Evolutionary conservation across 768 basidiomycete genomes (phyloP), one percentile per base, ranked within the genome.

Genomic region (Suillus sp.): DNA sequence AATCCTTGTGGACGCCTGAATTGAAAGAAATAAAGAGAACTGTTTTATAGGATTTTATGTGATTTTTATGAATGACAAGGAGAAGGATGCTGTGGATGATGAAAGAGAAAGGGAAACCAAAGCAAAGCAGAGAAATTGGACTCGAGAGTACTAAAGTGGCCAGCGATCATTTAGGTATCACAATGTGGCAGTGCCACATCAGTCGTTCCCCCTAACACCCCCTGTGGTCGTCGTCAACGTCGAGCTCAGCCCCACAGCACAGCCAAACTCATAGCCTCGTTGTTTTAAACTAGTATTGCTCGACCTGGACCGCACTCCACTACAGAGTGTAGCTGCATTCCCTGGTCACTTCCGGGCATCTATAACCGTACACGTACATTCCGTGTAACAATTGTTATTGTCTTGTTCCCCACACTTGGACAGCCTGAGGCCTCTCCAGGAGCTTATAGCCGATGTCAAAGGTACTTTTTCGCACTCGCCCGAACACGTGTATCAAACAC

Each of bases 401-500:
- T 55, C 22, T 35, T 56, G 35, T 56, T 56, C 54, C 54, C 54
- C 35, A 37, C 35, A n/a, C n/a, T 22, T 22, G 34, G 47, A 27
- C 25, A 48, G 47, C 47, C 14, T 25, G 14, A 27, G 47, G 54
- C 18, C 16, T 5, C 22, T 22, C 50, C 42, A n/a, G 10, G 20
- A n/a, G 30, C 30, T 30, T 32, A 30, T 18, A 9, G 50, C 53
- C 11, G 8, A 25, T 56, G 38, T 68, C 68, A 88, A 69, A 99
- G 78, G 75, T 93, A 79, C 79, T 90, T 92, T 78, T 89, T 92
- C 59, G 96, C 97, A 77, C 90, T 91, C 22, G 89, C 87, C 64
- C 93, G 82, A 1, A 99, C 90, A 48, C 92, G 84, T 6, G 80
- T 80, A 73, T 99, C 96, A 78, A 99, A 99, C 5, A 88, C 83